A percentile compares a stretch with the other conserved stretches of the same genome.
Evolutionary conservation across 305 asterid genomes (phyloP).

Genomic region (Nicotiana rustica): DNA sequence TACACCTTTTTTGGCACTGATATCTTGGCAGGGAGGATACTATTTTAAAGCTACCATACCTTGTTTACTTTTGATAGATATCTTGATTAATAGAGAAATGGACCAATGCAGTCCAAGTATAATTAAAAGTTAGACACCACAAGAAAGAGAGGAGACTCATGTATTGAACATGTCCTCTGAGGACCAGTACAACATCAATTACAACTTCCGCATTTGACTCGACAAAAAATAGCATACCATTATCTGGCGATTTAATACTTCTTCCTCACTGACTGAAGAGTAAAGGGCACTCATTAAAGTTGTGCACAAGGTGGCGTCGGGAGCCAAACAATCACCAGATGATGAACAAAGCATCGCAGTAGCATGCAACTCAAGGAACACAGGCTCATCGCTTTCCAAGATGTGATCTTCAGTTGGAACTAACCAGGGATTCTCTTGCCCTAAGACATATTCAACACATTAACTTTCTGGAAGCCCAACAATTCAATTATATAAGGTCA

Average conservation of each 20-base stretch:
- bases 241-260: constrained; percentile 73
- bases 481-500: constrained; percentile 8
- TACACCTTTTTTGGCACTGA: constrained; percentile 6
- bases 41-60: constrained; percentile 21
- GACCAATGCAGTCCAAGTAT: not conserved
- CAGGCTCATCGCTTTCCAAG: constrained; percentile 63
- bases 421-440: constrained; percentile 81
- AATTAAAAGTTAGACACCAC: not conserved
- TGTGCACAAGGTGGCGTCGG: constrained; percentile 92
- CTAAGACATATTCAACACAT: constrained; percentile 47
- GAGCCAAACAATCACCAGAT: constrained; percentile 89
- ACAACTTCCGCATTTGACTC: not conserved
- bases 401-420: constrained; percentile 78
- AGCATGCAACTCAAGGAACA: constrained; percentile 90
- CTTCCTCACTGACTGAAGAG: constrained; percentile 84
- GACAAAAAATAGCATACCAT: constrained; percentile 60
- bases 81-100: not conserved
- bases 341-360: constrained; percentile 80
- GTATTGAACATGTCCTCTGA: not conserved
- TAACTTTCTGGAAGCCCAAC: constrained; percentile 28
- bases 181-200: not conserved
- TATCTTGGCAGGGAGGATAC: not conserved
- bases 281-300: constrained; percentile 85
- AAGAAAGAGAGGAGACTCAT: constrained; percentile 19
- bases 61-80: not conserved